Evolutionary conservation across 139 green algal species (phyloP).

Genomic region (Monoraphidium neglectum): DNA sequence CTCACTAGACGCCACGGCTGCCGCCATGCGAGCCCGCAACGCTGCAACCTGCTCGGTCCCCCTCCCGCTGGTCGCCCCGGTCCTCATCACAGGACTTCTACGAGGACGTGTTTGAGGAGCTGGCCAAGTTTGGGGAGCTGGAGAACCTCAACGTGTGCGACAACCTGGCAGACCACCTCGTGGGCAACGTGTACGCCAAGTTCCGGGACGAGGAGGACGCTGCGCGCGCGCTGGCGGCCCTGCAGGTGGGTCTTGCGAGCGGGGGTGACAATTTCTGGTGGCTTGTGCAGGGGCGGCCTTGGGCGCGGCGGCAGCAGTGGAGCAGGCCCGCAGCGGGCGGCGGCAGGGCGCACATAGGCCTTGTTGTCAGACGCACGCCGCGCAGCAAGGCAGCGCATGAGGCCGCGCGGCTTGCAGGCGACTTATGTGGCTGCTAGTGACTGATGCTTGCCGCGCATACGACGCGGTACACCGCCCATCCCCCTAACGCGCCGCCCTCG

Average conservation of each 20-base stretch:
- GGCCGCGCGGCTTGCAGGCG: too few relatives aligned
- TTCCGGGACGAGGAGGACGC: constrained; percentile 91
- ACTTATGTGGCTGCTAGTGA: too few relatives aligned
- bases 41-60: background rate
- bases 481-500: too few relatives aligned
- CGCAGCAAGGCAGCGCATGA: too few relatives aligned
- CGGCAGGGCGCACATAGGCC: background rate
- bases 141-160: constrained; percentile 98
- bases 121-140: constrained; percentile 90
- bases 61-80: too few relatives aligned
- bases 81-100: constrained; percentile 89
- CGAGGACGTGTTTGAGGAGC: constrained; percentile 98
- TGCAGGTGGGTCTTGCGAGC: constrained; percentile 22
- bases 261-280: constrained; percentile 6
- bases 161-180: constrained; percentile 98
- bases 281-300: background rate
- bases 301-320: background rate
- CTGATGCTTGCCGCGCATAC: too few relatives aligned
- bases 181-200: constrained; percentile 96
- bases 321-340: background rate
- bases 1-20: too few relatives aligned
- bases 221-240: constrained; percentile 60
- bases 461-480: too few relatives aligned
- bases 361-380: too few relatives aligned
- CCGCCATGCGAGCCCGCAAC: background rate